A percentile compares a stretch with the other conserved stretches of the same genome.
Evolutionary conservation across 306 rosid species (phyloP).

Genomic region (Astragalus membranaceus): DNA sequence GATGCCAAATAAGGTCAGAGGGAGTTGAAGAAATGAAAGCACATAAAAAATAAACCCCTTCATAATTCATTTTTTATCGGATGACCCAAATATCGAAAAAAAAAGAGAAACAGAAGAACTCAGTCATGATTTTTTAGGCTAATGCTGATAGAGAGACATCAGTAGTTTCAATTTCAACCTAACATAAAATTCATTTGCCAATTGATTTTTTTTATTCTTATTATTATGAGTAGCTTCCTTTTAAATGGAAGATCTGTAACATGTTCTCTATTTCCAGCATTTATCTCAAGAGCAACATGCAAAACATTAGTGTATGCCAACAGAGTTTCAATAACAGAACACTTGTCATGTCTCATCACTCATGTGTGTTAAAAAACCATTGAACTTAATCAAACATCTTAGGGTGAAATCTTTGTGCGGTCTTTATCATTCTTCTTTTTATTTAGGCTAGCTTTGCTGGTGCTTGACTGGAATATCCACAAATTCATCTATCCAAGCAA

Average conservation of each 20-base stretch:
- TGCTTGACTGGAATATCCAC: neutral
- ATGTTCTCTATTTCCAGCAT: neutral
- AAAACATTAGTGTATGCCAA: neutral
- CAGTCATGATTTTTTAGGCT: neutral
- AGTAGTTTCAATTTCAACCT: neutral
- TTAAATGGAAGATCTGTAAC: neutral
- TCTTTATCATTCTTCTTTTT: neutral
- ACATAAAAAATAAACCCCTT: neutral
- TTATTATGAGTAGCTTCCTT: neutral
- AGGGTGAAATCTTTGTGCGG: neutral
- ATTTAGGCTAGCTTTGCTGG: too few species aligned
- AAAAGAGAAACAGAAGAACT: neutral
- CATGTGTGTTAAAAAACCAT: neutral
- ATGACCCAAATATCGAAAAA: neutral
- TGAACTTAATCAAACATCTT: neutral
- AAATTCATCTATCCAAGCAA: neutral
- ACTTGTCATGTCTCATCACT: neutral
- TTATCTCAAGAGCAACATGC: conserved; percentile 1
- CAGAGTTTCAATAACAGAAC: conserved; percentile 6
- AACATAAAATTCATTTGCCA: neutral
- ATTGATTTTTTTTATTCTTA: neutral
- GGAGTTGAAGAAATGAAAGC: neutral
- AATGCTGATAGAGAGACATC: neutral
- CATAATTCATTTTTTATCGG: neutral
- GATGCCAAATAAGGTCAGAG: neutral